These are phyloP conservation scores for Hypoxylon sp. DNA, from an alignment of 2,329 filamentous ascomycete genomes.

Conservation along the genomic window DNA sequence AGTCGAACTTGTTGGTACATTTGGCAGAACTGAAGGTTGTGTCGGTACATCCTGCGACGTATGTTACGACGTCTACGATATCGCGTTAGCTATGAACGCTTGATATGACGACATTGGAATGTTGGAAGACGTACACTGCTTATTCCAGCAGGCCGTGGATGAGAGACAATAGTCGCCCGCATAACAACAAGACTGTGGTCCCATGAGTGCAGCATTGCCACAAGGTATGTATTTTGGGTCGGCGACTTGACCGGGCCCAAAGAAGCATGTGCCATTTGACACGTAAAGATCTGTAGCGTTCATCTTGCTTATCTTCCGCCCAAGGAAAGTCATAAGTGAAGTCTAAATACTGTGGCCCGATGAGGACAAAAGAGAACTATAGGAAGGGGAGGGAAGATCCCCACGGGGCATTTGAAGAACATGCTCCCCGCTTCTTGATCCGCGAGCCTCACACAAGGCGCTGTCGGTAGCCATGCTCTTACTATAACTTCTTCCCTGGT, in stretches of 20 bases:
- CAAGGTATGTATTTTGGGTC: conserved; percentile 48
- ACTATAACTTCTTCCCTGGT: not conserved
- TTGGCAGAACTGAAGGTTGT: conserved; percentile 45
- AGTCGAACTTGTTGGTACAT: conserved; percentile 47
- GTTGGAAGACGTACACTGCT: conserved; percentile 41
- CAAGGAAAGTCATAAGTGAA: not conserved
- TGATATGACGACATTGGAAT: not conserved
- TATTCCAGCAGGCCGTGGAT: conserved; percentile 47
- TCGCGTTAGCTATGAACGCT: conserved; percentile 21
- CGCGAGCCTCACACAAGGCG: conserved; percentile 1
- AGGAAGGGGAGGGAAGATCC: not conserved
- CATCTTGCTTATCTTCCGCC: conserved; percentile 27
- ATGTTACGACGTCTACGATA: conserved; percentile 47
- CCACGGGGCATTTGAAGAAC: conserved; percentile 5
- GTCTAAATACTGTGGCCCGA: not conserved
- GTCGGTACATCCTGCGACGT: conserved; percentile 49
- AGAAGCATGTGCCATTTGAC: conserved; percentile 48
- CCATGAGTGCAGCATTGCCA: conserved; percentile 45
- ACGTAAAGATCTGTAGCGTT: conserved; percentile 43
- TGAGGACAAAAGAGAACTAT: not conserved
- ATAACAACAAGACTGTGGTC: conserved; percentile 48
- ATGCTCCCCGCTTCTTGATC: not conserved
- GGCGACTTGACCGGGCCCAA: conserved; percentile 46
- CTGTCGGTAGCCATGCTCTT: not conserved
- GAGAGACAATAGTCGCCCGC: conserved; percentile 48